phyloP scores from a whole-genome alignment of 352 stramenopile genomes.

The Globisporangium recalcitrans region DNA sequence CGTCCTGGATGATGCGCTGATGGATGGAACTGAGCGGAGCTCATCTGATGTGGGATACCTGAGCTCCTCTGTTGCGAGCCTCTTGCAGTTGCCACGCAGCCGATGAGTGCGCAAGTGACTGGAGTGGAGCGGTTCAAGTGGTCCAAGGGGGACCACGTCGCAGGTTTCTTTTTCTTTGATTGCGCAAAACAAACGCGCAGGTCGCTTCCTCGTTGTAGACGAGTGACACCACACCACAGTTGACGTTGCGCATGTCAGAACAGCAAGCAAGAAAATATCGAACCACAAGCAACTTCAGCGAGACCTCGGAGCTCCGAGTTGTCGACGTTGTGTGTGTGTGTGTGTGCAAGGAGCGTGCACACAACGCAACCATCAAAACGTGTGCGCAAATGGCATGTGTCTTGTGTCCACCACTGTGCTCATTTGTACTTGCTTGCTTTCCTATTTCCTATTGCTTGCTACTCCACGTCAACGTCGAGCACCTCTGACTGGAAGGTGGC shows the following conservation, averaged over 20 bases:
- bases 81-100: background rate
- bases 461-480: background rate
- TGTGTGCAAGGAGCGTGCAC: no score
- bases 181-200: background rate
- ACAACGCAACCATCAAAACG: no score
- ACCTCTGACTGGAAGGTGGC: conserved; percentile 12
- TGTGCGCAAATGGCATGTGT: no score
- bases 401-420: background rate
- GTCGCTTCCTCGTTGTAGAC: background rate
- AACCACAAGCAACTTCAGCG: background rate
- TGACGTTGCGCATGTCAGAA: background rate
- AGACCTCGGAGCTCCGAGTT: background rate
- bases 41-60: background rate
- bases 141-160: background rate
- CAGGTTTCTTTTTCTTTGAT: background rate
- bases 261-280: background rate
- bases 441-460: background rate
- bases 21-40: background rate
- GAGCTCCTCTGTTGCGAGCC: background rate
- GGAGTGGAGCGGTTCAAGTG: background rate
- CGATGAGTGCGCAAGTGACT: background rate
- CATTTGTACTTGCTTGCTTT: background rate
- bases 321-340: background rate
- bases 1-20: background rate
- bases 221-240: background rate